phyloP scores from a whole-genome alignment of 345 rosid species.

The Populus simonii region DNA sequence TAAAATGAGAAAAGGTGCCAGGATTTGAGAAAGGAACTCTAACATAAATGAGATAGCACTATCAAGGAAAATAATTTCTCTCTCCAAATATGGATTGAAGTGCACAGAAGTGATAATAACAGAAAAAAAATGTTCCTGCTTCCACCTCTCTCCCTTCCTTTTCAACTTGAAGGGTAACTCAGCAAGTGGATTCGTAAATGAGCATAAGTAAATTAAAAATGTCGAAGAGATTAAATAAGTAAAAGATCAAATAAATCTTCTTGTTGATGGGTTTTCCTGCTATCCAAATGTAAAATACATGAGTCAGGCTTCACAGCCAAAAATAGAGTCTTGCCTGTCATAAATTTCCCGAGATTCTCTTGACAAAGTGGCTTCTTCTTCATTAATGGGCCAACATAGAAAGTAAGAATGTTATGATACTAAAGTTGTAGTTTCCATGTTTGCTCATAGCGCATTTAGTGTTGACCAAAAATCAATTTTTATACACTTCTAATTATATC shows the following conservation, averaged over 20 bases:
- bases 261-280: not conserved
- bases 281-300: not conserved
- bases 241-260: not conserved
- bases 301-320: slow-evolving; percentile 17
- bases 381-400: slow-evolving; percentile 21
- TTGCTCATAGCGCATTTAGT: slow-evolving; percentile 6
- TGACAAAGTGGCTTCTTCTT: slow-evolving; percentile 17
- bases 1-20: not conserved
- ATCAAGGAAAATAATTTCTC: not conserved
- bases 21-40: not conserved
- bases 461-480: slow-evolving; percentile 14
- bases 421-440: slow-evolving; percentile 23
- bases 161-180: slow-evolving; percentile 8
- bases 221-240: slow-evolving; percentile 4
- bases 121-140: not conserved
- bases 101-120: slow-evolving; percentile 13
- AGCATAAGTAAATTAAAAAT: not conserved
- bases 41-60: slow-evolving; percentile 8
- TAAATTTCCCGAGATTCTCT: slow-evolving; percentile 20
- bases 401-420: not conserved
- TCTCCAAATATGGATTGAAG: slow-evolving; percentile 10
- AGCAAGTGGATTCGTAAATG: not conserved
- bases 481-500: slow-evolving; percentile 9
- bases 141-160: not conserved
- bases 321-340: slow-evolving; percentile 11